Evolutionary conservation across 2,329 filamentous ascomycete genomes (phyloP), one percentile per base, ranked within the genome.

Genomic region (Hymenoscyphus fraxineus): DNA sequence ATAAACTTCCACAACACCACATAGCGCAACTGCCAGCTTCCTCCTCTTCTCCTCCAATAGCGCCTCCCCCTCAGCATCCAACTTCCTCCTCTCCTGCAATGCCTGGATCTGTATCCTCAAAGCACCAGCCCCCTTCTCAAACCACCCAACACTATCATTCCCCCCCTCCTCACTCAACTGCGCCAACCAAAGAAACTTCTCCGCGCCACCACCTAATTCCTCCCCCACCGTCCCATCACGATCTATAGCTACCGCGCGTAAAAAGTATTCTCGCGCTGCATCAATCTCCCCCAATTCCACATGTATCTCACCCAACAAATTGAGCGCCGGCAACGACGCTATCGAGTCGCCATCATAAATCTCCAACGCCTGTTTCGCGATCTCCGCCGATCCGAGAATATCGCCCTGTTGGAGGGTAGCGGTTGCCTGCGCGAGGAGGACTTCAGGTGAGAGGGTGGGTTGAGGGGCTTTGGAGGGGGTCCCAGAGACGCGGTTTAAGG

Each of bases 151-250:
- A 70, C 85, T 89, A 73, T 89, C 86, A 58, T 81, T 77, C 1
- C 88, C 88, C 41, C 88, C 88, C 58, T 88, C 83, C 66, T 89
- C 86, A 75, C 86, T 95, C 73, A 99, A 82, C 78, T 99, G 95
- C 68, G 95, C 95, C 65, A 99, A 82, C 86, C 93, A 96, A 59
- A 98, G 79, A 74, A 97, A 98, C 79, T 97, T 98, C 75, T 98
- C 94, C 0, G 93, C 87, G 0, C 93, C 93, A 35, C 92, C 92
- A 59, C 93, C 93, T 60, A 88, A 76, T 47, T 86, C 84, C 72
- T 92, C 89, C 19, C 89, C 84, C 65, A 87, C 79, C 47, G 80
- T 78, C 19, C 94, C 95, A 64, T 93, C 86, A 31, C 88, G 83
- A 75, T 99, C 95, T 41, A 95, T 83, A 62, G 83, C 80, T 44